These are phyloP conservation scores for Fistulifera pelliculosa DNA, from an alignment of 108 stramenopile species.

Conservation along the genomic window DNA sequence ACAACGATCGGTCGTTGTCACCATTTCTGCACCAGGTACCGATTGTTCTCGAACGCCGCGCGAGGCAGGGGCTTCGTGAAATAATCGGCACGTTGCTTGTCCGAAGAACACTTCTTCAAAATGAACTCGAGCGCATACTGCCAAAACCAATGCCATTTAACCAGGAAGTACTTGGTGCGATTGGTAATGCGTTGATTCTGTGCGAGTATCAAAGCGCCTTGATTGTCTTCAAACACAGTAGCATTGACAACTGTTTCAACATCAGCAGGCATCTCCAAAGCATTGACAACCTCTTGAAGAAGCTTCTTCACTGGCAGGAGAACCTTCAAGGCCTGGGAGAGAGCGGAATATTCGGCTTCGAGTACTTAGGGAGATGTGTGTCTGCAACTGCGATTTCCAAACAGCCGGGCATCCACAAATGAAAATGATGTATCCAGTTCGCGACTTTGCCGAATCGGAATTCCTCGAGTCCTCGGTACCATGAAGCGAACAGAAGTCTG, in stretches of 20 bases:
- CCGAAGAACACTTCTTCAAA: background rate
- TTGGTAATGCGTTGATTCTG: conserved; percentile 17
- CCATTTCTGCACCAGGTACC: background rate
- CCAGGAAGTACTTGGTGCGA: conserved; percentile 17
- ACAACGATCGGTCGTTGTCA: background rate
- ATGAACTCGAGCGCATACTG: background rate
- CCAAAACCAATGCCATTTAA: conserved; percentile 28
- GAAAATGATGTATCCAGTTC: conserved; percentile 36
- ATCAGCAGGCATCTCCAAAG: background rate
- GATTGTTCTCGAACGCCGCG: background rate
- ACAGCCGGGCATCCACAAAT: conserved; percentile 24
- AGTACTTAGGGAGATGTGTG: conserved; percentile 26
- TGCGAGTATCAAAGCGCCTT: conserved; percentile 7
- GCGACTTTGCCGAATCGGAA: conserved; percentile 20
- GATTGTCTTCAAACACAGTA: conserved; percentile 19
- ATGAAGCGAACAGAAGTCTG: conserved; percentile 35
- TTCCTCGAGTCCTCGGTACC: conserved; percentile 12
- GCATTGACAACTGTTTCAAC: background rate
- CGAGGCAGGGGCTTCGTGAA: conserved; percentile 18
- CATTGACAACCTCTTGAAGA: background rate
- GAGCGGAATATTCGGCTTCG: conserved; percentile 31
- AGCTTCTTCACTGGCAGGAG: conserved; percentile 20
- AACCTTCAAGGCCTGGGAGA: conserved; percentile 18
- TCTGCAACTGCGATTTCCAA: conserved; percentile 33
- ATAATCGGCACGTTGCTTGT: conserved; percentile 15